Evolutionary conservation across 148 eudicot genomes (phyloP).

Genomic region (Tetragonia tetragonoides): DNA sequence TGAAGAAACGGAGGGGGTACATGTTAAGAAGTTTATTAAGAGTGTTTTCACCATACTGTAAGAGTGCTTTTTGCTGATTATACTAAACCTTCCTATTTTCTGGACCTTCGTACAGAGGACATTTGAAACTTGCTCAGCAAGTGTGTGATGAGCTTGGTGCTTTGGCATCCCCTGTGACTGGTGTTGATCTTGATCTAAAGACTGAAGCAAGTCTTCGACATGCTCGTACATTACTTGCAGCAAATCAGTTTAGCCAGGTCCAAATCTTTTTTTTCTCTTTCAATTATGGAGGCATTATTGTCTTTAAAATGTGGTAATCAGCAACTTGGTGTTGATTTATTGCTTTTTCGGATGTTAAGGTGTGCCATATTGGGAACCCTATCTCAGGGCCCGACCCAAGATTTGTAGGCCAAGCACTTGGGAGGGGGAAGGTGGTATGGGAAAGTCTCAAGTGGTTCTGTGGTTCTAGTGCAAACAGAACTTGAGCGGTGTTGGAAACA

Average conservation of each 20-base stretch:
- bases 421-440: too few species aligned
- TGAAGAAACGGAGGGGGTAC: not conserved
- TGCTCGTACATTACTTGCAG: slow-evolving; percentile 93
- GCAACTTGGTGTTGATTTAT: not conserved
- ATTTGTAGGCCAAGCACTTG: too few species aligned
- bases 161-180: slow-evolving; percentile 84
- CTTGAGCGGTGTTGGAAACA: too few species aligned
- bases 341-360: too few species aligned
- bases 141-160: slow-evolving; percentile 87
- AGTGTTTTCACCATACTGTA: not conserved
- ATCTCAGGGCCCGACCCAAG: too few species aligned
- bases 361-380: too few species aligned
- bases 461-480: too few species aligned
- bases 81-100: not conserved
- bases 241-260: slow-evolving; percentile 91
- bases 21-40: not conserved
- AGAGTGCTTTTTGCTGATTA: not conserved
- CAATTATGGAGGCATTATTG: not conserved
- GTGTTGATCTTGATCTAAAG: slow-evolving; percentile 86
- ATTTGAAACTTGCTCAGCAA: slow-evolving; percentile 80
- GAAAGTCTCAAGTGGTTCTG: too few species aligned
- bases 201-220: slow-evolving; percentile 85
- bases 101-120: slow-evolving; percentile 54
- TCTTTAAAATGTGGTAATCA: not conserved
- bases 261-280: slow-evolving; percentile 5